These are phyloP conservation scores for Trichaptum fuscoviolaceum DNA, from an alignment of 768 basidiomycete genomes.

Conservation along the genomic window DNA sequence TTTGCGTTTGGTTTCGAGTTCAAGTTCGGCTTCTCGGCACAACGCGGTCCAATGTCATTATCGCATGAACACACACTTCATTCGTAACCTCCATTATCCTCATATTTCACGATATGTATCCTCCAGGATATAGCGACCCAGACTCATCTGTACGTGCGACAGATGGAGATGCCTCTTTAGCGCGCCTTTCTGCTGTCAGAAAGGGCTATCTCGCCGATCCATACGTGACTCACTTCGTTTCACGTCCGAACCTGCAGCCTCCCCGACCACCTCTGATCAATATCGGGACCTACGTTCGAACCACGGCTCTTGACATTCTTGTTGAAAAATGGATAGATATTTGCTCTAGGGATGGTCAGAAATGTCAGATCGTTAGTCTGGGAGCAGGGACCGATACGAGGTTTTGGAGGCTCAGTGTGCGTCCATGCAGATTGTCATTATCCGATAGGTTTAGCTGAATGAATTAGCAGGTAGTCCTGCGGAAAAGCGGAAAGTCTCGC, in stretches of 20 bases:
- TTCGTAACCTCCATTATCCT: not conserved
- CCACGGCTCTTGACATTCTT: slow-evolving; percentile 72
- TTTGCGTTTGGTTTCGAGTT: not conserved
- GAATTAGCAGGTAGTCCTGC: slow-evolving; percentile 46
- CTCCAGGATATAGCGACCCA: slow-evolving; percentile 27
- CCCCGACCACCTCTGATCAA: slow-evolving; percentile 86
- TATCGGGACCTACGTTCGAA: slow-evolving; percentile 86
- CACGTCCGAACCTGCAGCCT: slow-evolving; percentile 54
- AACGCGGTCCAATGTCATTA: not conserved
- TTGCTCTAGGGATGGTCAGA: slow-evolving; percentile 35
- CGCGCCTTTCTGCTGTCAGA: slow-evolving; percentile 79
- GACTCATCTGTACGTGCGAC: slow-evolving; percentile 71
- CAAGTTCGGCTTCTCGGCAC: not conserved
- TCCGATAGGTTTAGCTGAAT: slow-evolving; percentile 2
- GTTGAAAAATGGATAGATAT: slow-evolving; percentile 59
- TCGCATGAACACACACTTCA: not conserved
- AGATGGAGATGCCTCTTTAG: slow-evolving; percentile 76
- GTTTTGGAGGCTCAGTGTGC: slow-evolving; percentile 86
- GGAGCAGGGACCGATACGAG: slow-evolving; percentile 96
- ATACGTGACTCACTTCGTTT: slow-evolving; percentile 62
- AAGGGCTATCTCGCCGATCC: slow-evolving; percentile 79
- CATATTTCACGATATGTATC: not conserved
- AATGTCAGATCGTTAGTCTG: slow-evolving; percentile 85
- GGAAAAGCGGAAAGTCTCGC: slow-evolving; percentile 42
- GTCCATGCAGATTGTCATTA: slow-evolving; percentile 24